Evolutionary conservation across 331 rosid species (phyloP).

Genomic region (Erythrophleum ivorense): DNA sequence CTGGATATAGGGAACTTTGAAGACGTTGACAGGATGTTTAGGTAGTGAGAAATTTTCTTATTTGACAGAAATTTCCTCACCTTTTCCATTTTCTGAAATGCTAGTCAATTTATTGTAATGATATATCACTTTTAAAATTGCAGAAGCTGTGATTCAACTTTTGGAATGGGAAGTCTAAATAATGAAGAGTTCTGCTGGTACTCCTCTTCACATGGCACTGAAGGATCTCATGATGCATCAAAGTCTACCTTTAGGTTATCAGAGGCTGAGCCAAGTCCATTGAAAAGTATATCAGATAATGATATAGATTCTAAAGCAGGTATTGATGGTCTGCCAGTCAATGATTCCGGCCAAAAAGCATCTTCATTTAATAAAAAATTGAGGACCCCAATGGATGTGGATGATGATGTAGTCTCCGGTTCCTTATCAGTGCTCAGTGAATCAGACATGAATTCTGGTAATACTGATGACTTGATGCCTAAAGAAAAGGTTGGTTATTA

Average conservation of each 20-base stretch:
- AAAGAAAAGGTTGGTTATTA: slow-evolving; percentile 51
- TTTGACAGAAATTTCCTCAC: slow-evolving; percentile 1
- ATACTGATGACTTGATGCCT: slow-evolving; percentile 40
- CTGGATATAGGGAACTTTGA: slow-evolving; percentile 73
- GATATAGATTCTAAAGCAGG: slow-evolving; percentile 39
- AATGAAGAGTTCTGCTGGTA: slow-evolving; percentile 68
- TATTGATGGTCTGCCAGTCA: slow-evolving; percentile 40
- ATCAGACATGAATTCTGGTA: slow-evolving; percentile 41
- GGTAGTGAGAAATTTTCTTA: slow-evolving; percentile 30
- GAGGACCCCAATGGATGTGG: slow-evolving; percentile 42
- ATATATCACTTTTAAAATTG: slow-evolving; percentile 23
- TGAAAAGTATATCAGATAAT: slow-evolving; percentile 45
- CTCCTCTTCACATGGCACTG: slow-evolving; percentile 54
- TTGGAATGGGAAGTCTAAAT: slow-evolving; percentile 61
- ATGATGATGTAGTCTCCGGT: slow-evolving; percentile 39
- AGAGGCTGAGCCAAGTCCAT: slow-evolving; percentile 51
- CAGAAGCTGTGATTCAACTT: slow-evolving; percentile 72
- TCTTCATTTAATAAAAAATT: slow-evolving; percentile 32
- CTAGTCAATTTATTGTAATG: slow-evolving; percentile 16
- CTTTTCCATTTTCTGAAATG: slow-evolving; percentile 7
- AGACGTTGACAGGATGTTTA: slow-evolving; percentile 70
- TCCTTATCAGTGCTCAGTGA: slow-evolving; percentile 42
- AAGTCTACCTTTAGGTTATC: slow-evolving; percentile 59
- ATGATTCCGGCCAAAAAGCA: slow-evolving; percentile 39
- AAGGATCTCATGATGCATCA: slow-evolving; percentile 57